These are phyloP conservation scores for Fusarium pininemorale DNA, from an alignment of 2,329 filamentous ascomycete genomes.

Conservation along the genomic window DNA sequence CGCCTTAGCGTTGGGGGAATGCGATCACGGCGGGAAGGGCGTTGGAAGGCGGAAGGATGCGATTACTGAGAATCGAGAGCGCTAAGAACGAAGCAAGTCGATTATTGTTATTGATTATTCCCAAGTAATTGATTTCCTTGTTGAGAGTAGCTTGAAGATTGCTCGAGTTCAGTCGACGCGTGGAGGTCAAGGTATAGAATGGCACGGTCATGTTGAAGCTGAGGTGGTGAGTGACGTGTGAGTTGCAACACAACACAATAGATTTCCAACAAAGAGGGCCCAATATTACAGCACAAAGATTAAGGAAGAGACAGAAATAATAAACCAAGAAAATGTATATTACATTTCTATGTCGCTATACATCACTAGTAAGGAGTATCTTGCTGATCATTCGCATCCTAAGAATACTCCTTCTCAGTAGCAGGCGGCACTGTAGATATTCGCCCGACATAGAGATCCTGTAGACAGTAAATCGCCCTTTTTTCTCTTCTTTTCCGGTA, in stretches of 20 bases:
- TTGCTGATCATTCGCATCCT: not conserved
- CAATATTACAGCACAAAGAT: not conserved
- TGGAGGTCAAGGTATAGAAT: not conserved
- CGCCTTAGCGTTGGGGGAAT: conserved; percentile 16
- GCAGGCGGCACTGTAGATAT: not conserved
- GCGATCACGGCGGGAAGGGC: conserved; percentile 24
- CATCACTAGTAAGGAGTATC: not conserved
- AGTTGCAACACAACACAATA: not conserved
- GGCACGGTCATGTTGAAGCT: not conserved
- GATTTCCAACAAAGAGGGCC: not conserved
- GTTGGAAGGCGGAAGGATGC: not conserved
- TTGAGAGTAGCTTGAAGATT: not conserved
- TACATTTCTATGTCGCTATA: not conserved
- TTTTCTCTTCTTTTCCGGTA: not conserved
- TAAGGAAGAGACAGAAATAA: not conserved
- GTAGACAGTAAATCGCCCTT: not conserved
- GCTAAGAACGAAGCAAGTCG: not conserved
- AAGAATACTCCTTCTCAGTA: not conserved
- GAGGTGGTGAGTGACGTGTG: not conserved
- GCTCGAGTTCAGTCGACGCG: not conserved
- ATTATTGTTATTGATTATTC: not conserved
- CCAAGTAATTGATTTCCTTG: not conserved
- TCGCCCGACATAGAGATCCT: not conserved
- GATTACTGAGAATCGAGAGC: conserved; percentile 4
- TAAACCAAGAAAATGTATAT: not conserved